A percentile compares a stretch with the other conserved stretches of the same genome.
Conservation (phyloP, 208 protist species). For the Tetramitus jugosus region DNA sequence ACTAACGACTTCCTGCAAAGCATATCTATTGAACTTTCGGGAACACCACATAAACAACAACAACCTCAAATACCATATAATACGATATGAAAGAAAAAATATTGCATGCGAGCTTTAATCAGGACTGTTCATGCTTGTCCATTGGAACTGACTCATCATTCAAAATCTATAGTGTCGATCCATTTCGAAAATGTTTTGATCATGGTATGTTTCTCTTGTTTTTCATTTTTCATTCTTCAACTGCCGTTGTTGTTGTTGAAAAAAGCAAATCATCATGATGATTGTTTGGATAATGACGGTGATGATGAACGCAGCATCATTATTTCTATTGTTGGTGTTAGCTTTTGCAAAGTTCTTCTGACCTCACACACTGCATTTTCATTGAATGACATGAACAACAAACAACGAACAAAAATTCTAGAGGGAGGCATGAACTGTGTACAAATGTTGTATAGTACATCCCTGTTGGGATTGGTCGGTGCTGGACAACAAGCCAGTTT, state of each 20-base stretch:
- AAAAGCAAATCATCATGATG: too few species aligned
- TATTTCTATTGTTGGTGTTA: neutral
- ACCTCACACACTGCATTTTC: neutral
- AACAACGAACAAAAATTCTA: too few species aligned
- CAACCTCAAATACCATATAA: too few species aligned
- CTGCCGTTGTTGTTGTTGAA: too few species aligned
- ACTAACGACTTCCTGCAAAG: too few species aligned
- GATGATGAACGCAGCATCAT: neutral
- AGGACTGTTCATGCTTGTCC: neutral
- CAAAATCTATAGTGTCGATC: neutral
- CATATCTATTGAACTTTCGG: too few species aligned
- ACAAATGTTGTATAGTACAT: slow-evolving; percentile 43
- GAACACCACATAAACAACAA: too few species aligned
- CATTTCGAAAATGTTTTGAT: slow-evolving; percentile 6
- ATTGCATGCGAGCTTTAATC: slow-evolving; percentile 6
- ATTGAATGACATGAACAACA: too few species aligned
- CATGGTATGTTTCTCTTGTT: too few species aligned
- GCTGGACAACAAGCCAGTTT: slow-evolving; percentile 31
- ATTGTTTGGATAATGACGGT: neutral
- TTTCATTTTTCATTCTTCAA: too few species aligned
- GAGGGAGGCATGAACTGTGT: slow-evolving; percentile 34
- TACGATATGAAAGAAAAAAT: slow-evolving; percentile 17
- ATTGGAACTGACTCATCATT: slow-evolving; percentile 12
- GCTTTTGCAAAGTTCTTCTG: neutral
- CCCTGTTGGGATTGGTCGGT: slow-evolving; percentile 38